These are phyloP conservation scores for Collybia sordida DNA, from an alignment of 768 basidiomycete genomes.

Conservation along the genomic window DNA sequence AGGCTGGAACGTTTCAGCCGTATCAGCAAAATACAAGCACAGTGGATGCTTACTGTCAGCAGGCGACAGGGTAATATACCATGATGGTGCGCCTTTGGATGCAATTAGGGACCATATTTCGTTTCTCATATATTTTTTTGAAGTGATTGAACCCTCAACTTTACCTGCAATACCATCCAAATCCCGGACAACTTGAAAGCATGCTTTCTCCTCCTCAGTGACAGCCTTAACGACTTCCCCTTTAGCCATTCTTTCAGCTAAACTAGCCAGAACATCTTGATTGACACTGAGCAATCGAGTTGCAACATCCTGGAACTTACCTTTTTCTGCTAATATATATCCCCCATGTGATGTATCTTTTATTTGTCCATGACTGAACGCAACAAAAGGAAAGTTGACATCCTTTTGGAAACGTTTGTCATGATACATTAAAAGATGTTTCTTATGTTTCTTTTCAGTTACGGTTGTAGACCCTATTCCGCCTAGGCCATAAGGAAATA, in stretches of 20 bases:
- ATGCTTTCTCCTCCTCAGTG: constrained; percentile 30
- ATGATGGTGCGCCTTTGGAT: constrained; percentile 22
- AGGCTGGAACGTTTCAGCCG: background rate
- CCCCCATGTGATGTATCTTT: constrained; percentile 22
- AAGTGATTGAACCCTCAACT: constrained; percentile 24
- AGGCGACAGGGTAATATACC: constrained; percentile 32
- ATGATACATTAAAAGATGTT: constrained; percentile 25
- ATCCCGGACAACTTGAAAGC: constrained; percentile 30
- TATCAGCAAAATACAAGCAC: background rate
- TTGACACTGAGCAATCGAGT: constrained; percentile 19
- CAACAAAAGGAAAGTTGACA: constrained; percentile 31
- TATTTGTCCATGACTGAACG: constrained; percentile 40
- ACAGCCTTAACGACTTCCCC: constrained; percentile 21
- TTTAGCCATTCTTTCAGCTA: constrained; percentile 18
- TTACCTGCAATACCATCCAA: constrained; percentile 32
- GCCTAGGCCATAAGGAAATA: constrained; percentile 40
- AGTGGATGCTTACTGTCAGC: constrained; percentile 1
- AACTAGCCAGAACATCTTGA: constrained; percentile 12
- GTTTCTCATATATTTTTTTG: constrained; percentile 25
- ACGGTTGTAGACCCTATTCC: constrained; percentile 19
- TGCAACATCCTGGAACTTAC: constrained; percentile 23
- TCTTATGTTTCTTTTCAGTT: constrained; percentile 22
- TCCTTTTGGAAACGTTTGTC: constrained; percentile 14
- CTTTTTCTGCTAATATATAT: constrained; percentile 23
- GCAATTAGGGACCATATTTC: constrained; percentile 29